A percentile compares a stretch with the other conserved stretches of the same genome.
Conservation (phyloP, 1,139 yeast species). For the Taphrina pruni region DNA sequence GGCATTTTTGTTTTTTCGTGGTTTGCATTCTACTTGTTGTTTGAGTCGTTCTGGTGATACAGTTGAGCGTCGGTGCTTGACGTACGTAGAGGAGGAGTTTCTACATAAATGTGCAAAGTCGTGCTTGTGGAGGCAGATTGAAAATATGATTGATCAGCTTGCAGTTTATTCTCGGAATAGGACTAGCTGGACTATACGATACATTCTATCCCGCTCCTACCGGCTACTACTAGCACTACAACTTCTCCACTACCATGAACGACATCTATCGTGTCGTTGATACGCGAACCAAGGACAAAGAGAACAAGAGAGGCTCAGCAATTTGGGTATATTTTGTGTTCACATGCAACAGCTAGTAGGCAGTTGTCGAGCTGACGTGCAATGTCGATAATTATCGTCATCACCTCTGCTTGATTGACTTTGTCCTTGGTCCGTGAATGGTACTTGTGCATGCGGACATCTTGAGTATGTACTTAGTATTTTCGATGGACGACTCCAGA, state of each 20-base stretch:
- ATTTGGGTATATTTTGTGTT: slow-evolving; percentile 31
- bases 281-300: background rate
- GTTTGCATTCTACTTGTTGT: no score
- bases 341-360: slow-evolving; percentile 29
- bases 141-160: no score
- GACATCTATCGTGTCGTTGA: background rate
- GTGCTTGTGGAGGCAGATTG: no score
- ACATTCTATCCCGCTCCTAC: no score
- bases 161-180: no score
- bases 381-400: slow-evolving; percentile 31
- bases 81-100: no score
- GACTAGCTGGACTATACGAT: no score
- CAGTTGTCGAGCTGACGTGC: slow-evolving; percentile 37
- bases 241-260: no score
- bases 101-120: no score
- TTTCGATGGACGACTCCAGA: background rate
- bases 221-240: no score
- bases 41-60: no score
- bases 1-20: slow-evolving; percentile 14
- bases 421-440: slow-evolving; percentile 1
- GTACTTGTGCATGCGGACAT: background rate
- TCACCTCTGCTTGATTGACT: slow-evolving; percentile 4
- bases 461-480: background rate
- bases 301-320: slow-evolving; percentile 20
- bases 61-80: no score